Percentiles rank a stretch among this genome's conserved stretches.
These are phyloP conservation scores for Aspergillus heteromorphus DNA, from an alignment of 495 filamentous ascomycete genomes.

Conservation along the genomic window DNA sequence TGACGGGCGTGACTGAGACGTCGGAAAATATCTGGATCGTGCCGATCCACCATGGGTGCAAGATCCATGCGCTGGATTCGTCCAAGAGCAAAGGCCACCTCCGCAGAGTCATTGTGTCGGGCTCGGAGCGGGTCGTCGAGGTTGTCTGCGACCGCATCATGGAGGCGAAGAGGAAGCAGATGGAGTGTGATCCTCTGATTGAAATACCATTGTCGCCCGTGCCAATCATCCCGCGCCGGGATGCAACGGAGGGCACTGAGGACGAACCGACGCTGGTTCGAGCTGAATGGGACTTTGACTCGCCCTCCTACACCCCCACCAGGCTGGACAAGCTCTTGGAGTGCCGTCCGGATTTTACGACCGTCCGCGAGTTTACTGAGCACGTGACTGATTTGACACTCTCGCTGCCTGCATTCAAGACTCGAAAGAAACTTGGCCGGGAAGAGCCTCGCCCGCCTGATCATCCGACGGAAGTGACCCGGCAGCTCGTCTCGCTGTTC, in stretches of 20 bases:
- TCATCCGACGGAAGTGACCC: conserved; percentile 12
- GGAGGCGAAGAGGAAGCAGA: conserved; percentile 20
- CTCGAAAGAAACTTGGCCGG: too few species aligned
- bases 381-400: conserved; percentile 30
- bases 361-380: conserved; percentile 30
- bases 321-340: conserved; percentile 12
- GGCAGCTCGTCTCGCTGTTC: conserved; percentile 23
- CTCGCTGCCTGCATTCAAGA: conserved; percentile 1
- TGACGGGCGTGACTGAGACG: conserved; percentile 26
- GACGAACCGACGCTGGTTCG: conserved; percentile 26
- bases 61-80: conserved; percentile 29
- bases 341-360: conserved; percentile 3
- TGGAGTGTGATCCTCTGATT: conserved; percentile 24
- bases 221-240: conserved; percentile 26
- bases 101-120: conserved; percentile 34
- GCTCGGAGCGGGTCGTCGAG: conserved; percentile 27
- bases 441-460: conserved; percentile 5
- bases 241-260: conserved; percentile 14
- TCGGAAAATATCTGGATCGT: conserved; percentile 39
- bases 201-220: conserved; percentile 27
- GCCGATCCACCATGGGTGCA: conserved; percentile 33
- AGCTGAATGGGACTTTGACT: conserved; percentile 25
- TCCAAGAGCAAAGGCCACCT: conserved; percentile 27
- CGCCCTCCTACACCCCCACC: neutral
- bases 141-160: conserved; percentile 24